These are phyloP conservation scores for Eustoma russellianum DNA, from an alignment of 257 asterid species.

Conservation along the genomic window DNA sequence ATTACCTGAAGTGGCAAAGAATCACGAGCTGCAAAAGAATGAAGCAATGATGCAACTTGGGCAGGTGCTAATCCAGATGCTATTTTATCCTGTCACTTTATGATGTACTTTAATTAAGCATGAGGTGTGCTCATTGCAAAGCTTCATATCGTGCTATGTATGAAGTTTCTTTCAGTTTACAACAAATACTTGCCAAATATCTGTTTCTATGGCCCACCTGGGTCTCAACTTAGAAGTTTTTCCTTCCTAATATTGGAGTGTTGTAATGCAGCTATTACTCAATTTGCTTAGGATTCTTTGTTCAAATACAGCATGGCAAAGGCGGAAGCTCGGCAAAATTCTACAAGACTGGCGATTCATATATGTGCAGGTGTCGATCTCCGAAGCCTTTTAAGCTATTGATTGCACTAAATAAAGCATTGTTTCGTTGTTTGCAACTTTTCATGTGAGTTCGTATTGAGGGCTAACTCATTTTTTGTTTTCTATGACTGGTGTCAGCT, in stretches of 20 bases:
- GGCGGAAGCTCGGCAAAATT: slow-evolving; percentile 97
- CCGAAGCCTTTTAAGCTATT: background rate
- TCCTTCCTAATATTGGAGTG: slow-evolving; percentile 12
- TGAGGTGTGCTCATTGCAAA: background rate
- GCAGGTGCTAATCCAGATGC: slow-evolving; percentile 48
- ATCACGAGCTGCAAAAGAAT: slow-evolving; percentile 60
- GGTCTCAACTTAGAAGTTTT: slow-evolving; percentile 2
- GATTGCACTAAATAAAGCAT: background rate
- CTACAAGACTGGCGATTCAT: slow-evolving; percentile 97
- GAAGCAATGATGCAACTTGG: slow-evolving; percentile 70
- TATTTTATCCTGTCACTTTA: background rate
- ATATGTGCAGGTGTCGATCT: slow-evolving; percentile 56
- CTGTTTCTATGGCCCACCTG: no score
- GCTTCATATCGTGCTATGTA: no score
- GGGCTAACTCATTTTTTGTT: slow-evolving; percentile 18
- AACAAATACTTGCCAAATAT: no score
- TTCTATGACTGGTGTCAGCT: slow-evolving; percentile 38
- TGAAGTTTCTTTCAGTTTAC: no score
- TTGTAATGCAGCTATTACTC: slow-evolving; percentile 61
- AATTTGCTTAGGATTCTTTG: slow-evolving; percentile 73
- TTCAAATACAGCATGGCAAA: slow-evolving; percentile 92
- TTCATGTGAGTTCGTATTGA: background rate
- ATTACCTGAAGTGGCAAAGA: slow-evolving; percentile 65
- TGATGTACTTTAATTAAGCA: background rate
- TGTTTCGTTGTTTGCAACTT: background rate